A percentile compares a stretch with the other conserved stretches of the same genome.
phyloP scores from a whole-genome alignment of 169 alveolate species.

The Eimeria tenella region DNA sequence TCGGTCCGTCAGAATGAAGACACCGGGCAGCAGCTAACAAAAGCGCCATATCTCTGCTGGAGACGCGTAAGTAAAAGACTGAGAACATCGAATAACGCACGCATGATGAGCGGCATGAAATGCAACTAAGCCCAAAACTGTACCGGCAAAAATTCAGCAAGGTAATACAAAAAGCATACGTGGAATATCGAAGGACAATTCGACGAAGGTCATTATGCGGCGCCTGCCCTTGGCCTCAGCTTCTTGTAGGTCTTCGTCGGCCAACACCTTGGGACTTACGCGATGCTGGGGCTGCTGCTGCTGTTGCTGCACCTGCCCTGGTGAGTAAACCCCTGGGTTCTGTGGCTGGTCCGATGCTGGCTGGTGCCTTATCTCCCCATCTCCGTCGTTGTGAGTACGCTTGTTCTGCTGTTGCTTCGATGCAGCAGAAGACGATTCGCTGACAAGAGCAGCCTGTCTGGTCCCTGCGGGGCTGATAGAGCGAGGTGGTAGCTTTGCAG shows the following conservation, averaged over 20 bases:
- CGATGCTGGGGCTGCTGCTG: constrained; percentile 35
- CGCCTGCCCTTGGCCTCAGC: neutral
- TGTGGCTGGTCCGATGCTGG: neutral
- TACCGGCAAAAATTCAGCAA: constrained; percentile 5
- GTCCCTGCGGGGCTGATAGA: constrained; percentile 33
- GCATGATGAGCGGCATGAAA: neutral
- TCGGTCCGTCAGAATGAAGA: constrained; percentile 71
- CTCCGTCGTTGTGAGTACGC: constrained; percentile 9
- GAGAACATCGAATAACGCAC: neutral
- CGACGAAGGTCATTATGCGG: constrained; percentile 37
- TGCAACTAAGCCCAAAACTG: neutral
- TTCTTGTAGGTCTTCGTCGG: neutral
- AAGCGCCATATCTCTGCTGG: constrained; percentile 77
- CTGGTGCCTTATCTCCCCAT: neutral
- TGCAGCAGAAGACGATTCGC: constrained; percentile 25
- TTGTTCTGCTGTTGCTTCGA: constrained; percentile 11
- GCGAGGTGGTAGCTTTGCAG: constrained; percentile 53
- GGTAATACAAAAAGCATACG: neutral
- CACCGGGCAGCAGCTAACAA: constrained; percentile 75
- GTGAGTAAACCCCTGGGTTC: neutral
- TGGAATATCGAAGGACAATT: constrained; percentile 51
- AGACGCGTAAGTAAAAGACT: constrained; percentile 75
- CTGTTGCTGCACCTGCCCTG: neutral
- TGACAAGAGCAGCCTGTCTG: constrained; percentile 33
- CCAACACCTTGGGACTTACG: neutral